Evolutionary conservation across 345 rosid species (phyloP).

Genomic region (Rhodomyrtus tomentosa): DNA sequence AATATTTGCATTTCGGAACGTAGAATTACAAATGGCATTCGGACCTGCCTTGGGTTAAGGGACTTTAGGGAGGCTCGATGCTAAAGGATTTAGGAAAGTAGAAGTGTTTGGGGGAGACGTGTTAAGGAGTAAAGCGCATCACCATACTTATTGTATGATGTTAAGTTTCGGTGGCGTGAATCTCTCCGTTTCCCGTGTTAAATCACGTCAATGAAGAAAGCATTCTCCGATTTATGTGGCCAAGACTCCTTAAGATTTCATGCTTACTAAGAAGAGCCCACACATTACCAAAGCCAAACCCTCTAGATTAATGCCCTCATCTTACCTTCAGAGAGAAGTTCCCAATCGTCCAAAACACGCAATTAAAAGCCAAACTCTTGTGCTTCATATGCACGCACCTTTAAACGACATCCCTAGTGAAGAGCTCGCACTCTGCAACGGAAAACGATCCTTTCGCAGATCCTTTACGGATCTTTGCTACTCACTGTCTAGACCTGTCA

Average conservation of each 20-base stretch:
- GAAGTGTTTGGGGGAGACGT: background rate
- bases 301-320: background rate
- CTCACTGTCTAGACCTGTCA: too few relatives aligned
- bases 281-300: background rate
- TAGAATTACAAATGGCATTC: too few relatives aligned
- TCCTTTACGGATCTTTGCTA: too few relatives aligned
- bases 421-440: too few relatives aligned
- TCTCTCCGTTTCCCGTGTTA: background rate
- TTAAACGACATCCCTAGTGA: too few relatives aligned
- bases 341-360: background rate
- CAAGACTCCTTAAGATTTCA: background rate
- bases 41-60: too few relatives aligned
- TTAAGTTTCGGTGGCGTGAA: background rate
- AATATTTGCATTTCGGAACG: too few relatives aligned
- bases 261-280: background rate
- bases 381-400: too few relatives aligned
- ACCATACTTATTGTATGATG: background rate
- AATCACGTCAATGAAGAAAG: background rate
- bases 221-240: background rate
- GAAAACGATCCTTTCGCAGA: too few relatives aligned
- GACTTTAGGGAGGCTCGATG: too few relatives aligned
- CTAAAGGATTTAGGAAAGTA: background rate
- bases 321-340: background rate
- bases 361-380: too few relatives aligned
- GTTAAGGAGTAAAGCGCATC: background rate